These are phyloP conservation scores for Russula sp. DNA, from an alignment of 768 basidiomycete species.

Conservation along the genomic window DNA sequence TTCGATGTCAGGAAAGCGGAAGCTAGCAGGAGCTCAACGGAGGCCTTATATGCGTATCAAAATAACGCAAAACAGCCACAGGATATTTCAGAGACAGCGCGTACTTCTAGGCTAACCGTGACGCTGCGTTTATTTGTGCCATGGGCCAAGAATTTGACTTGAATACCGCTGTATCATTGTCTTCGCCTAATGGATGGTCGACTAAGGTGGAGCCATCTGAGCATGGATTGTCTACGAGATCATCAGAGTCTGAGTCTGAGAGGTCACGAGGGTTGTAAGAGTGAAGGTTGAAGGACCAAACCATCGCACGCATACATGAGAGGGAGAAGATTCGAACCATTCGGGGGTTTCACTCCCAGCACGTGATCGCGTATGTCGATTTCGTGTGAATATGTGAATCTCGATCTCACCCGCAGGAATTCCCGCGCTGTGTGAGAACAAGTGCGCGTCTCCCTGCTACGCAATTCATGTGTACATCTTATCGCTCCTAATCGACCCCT, in stretches of 20 bases:
- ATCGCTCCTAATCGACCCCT: no score
- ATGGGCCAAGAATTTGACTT: slow-evolving; percentile 78
- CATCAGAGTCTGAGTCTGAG: slow-evolving; percentile 25
- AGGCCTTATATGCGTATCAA: slow-evolving; percentile 3
- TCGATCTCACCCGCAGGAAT: no score
- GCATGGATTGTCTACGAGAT: slow-evolving; percentile 6
- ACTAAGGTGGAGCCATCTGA: slow-evolving; percentile 20
- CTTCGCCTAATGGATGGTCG: slow-evolving; percentile 41
- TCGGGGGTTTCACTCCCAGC: not conserved
- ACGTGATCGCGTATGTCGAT: not conserved
- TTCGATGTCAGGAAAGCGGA: not conserved
- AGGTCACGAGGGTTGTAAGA: slow-evolving; percentile 25
- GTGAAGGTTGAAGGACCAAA: slow-evolving; percentile 32
- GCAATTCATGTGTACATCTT: no score
- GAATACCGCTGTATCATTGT: slow-evolving; percentile 46
- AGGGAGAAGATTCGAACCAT: no score
- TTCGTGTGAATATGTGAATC: no score
- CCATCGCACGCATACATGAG: not conserved
- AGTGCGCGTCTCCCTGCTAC: no score
- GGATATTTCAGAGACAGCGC: not conserved
- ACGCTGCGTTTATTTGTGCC: slow-evolving; percentile 70
- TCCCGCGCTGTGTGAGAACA: no score
- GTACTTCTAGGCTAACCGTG: slow-evolving; percentile 32
- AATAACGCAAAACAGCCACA: not conserved
- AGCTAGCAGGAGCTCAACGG: not conserved